These are phyloP conservation scores for Fusarium devonianum DNA, from an alignment of 2,329 filamentous ascomycete species.

Conservation along the genomic window DNA sequence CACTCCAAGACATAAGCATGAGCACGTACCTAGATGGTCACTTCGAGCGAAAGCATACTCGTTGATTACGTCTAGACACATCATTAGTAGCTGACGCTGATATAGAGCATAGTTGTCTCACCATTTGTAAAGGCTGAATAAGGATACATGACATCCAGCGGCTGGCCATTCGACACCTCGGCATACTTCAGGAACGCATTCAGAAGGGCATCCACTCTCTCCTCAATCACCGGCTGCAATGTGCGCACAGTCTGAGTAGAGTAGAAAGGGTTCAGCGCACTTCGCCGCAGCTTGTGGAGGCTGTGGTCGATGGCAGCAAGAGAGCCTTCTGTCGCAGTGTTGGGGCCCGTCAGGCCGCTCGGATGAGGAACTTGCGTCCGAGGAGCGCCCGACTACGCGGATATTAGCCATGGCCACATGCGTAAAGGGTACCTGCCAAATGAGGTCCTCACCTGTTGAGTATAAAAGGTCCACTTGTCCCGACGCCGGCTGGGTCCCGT, in stretches of 20 bases:
- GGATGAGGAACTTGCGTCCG: slow-evolving; percentile 37
- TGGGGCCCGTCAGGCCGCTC: slow-evolving; percentile 19
- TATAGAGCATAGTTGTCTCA: slow-evolving; percentile 11
- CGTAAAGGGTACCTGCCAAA: neutral
- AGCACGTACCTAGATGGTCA: slow-evolving; percentile 42
- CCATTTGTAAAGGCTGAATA: slow-evolving; percentile 51
- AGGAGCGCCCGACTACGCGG: slow-evolving; percentile 45
- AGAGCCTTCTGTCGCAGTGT: slow-evolving; percentile 42
- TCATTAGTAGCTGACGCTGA: neutral
- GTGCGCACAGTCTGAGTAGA: slow-evolving; percentile 48
- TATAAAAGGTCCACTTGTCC: slow-evolving; percentile 47
- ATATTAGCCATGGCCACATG: slow-evolving; percentile 18
- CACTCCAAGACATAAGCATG: neutral
- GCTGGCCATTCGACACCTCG: slow-evolving; percentile 35
- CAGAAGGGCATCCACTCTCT: slow-evolving; percentile 46
- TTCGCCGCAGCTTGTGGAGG: slow-evolving; percentile 45
- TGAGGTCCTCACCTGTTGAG: slow-evolving; percentile 44
- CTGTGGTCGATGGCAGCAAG: slow-evolving; percentile 48
- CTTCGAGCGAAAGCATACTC: slow-evolving; percentile 50
- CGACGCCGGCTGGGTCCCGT: slow-evolving; percentile 42
- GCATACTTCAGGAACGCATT: slow-evolving; percentile 43
- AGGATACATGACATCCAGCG: slow-evolving; percentile 48
- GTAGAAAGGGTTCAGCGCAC: slow-evolving; percentile 49
- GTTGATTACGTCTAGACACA: slow-evolving; percentile 47
- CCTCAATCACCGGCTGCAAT: slow-evolving; percentile 49